Percentiles rank a stretch among this genome's conserved stretches.
Evolutionary conservation across 179 eudicot species (phyloP).

Genomic region (Vitellaria paradoxa): DNA sequence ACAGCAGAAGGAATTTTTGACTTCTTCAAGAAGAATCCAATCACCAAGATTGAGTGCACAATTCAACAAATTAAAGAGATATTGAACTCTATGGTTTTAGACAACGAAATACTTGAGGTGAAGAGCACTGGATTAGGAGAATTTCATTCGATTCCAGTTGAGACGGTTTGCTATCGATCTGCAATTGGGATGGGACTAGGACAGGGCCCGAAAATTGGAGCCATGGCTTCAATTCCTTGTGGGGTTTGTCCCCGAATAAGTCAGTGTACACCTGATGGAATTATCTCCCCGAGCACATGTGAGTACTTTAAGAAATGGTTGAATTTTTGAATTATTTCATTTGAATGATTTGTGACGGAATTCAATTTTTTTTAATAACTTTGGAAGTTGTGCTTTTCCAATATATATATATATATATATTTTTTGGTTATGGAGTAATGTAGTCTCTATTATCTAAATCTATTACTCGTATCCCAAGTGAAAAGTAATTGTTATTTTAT

Average conservation of each 20-base stretch:
- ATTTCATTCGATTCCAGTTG: constrained; percentile 42
- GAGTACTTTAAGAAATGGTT: constrained; percentile 68
- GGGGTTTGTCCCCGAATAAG: constrained; percentile 64
- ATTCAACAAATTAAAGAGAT: constrained; percentile 48
- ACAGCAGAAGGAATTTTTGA: constrained; percentile 43
- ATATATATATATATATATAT: no score
- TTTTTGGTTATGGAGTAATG: no score
- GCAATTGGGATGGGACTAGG: constrained; percentile 21
- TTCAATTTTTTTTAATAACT: no score
- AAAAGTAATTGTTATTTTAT: no score
- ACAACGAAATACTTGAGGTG: constrained; percentile 49
- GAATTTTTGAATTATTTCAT: constrained; percentile 25
- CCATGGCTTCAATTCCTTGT: no score
- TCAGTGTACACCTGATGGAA: constrained; percentile 64
- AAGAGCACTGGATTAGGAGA: constrained; percentile 73
- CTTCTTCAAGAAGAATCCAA: constrained; percentile 23
- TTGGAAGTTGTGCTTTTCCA: no score
- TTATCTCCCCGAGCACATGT: constrained; percentile 69
- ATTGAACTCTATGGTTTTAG: constrained; percentile 53
- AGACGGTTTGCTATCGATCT: constrained; percentile 49
- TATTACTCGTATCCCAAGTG: no score
- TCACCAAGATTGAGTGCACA: constrained; percentile 18
- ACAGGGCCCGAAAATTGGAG: constrained; percentile 30
- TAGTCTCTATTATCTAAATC: no score
- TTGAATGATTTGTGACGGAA: background rate